Base-by-base conservation (phyloP, 352 stramenopile species). In the Phytopythium oedochilum region DNA sequence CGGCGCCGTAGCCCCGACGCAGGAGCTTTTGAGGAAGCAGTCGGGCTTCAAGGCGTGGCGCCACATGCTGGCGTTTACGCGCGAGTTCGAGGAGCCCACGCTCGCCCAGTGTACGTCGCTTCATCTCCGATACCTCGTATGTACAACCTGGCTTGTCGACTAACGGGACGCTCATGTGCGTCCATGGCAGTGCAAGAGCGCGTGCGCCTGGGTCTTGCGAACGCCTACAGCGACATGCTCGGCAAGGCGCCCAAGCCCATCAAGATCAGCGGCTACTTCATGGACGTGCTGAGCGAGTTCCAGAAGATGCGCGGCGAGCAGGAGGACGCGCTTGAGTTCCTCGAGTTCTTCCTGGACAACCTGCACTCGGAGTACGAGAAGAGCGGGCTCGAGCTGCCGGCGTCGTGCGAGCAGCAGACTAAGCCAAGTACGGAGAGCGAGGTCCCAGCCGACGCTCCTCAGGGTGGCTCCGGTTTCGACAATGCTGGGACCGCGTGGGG, bases 341-440 rank as follows among this genome's bases (percentile, higher is more conserved):
- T 94, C 31, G 84, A 94, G 57, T 94, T 94, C 59, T 88, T 91
- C 57, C 62, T 94, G 31, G 84, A 94, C 34, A 87, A 90, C 51
- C 50, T 94, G 34, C 84, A 94, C 60, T 84, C 73, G 0, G 84
- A 94, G 57, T 94, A 91, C 57, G 84, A 92, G 39, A 72, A 76
- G 34, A 92, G 82, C 38, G 75, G 73, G 0, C 64, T 92, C 15
- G 48, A 68, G 53, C 66, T 92, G 38, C 82, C 82, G 25, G 35
- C 45, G 18, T 75, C 57, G 14, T 92, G 82, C 40, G 79, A 89
- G 34, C 68, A 65, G 48, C 78, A 92, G 57, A 89, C 79, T 1
- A 87, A 85, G 53, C 65, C 61, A 1, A 63, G 55, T 29, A 51
- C 59, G 43, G 57, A 34, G 18, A 64, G 18, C 36, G 43, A 66